These are phyloP conservation scores for Lachnellula subtilissima DNA, from an alignment of 2,329 filamentous ascomycete genomes.

Conservation along the genomic window DNA sequence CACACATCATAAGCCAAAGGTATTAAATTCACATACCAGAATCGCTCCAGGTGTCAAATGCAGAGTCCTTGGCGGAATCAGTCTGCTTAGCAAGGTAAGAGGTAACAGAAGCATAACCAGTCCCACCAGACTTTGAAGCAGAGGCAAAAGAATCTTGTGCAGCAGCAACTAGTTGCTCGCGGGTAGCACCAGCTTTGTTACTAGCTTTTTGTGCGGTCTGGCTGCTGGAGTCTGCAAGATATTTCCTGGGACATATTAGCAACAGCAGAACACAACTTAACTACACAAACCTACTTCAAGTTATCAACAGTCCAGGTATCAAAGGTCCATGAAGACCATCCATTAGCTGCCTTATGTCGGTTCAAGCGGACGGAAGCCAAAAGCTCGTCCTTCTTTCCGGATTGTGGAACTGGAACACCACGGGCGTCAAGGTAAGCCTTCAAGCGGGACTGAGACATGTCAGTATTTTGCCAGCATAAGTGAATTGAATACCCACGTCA, in stretches of 20 bases:
- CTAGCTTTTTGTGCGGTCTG: conserved; percentile 53
- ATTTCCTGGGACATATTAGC: conserved; percentile 30
- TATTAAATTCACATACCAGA: conserved; percentile 27
- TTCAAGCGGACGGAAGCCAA: conserved; percentile 70
- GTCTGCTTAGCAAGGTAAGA: conserved; percentile 65
- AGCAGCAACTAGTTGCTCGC: conserved; percentile 67
- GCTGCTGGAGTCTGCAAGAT: conserved; percentile 49
- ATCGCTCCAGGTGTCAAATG: conserved; percentile 69
- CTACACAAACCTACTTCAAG: conserved; percentile 47
- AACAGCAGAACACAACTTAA: background rate
- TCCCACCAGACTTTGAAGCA: conserved; percentile 54
- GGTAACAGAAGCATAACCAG: conserved; percentile 61
- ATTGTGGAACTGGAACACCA: conserved; percentile 69
- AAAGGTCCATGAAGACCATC: conserved; percentile 72
- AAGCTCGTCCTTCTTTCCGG: conserved; percentile 66
- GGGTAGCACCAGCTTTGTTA: conserved; percentile 59
- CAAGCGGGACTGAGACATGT: conserved; percentile 45
- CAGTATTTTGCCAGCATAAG: background rate
- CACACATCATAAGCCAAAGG: background rate
- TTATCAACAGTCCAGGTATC: conserved; percentile 71
- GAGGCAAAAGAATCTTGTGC: conserved; percentile 57
- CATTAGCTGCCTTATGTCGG: conserved; percentile 62
- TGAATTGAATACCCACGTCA: conserved; percentile 40
- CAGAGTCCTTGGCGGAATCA: conserved; percentile 56
- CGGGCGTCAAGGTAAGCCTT: conserved; percentile 76